These are phyloP conservation scores for Colletotrichum sp. DNA, from an alignment of 2,329 filamentous ascomycete genomes.

Conservation along the genomic window DNA sequence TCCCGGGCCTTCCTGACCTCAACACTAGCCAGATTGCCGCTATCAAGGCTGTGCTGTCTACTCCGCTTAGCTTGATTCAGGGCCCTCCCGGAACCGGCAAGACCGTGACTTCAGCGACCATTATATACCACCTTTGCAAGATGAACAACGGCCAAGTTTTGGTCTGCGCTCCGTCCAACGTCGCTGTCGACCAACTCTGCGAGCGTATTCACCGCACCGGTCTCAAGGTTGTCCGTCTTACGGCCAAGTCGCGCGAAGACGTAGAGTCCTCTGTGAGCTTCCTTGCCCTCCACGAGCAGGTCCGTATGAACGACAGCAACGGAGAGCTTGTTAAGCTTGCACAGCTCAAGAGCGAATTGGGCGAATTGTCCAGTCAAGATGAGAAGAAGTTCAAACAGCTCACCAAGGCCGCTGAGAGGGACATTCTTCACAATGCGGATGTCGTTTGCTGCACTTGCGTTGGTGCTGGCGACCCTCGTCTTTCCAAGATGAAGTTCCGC, in stretches of 20 bases:
- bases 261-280: constrained; percentile 98
- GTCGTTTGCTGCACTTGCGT: constrained; percentile 99
- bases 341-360: constrained; percentile 88
- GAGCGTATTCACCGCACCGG: constrained; percentile 95
- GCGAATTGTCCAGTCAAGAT: constrained; percentile 91
- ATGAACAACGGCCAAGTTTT: constrained; percentile 94
- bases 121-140: constrained; percentile 97
- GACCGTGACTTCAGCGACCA: constrained; percentile 97
- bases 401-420: constrained; percentile 89
- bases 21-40: constrained; percentile 96
- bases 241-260: constrained; percentile 98
- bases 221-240: constrained; percentile 94
- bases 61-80: constrained; percentile 93
- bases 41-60: constrained; percentile 93
- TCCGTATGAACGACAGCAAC: constrained; percentile 96
- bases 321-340: constrained; percentile 91
- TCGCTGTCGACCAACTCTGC: constrained; percentile 96
- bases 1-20: constrained; percentile 90
- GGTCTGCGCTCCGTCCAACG: constrained; percentile 97
- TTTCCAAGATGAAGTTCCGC: constrained; percentile 97
- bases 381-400: constrained; percentile 99
- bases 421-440: constrained; percentile 93
- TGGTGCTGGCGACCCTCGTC: constrained; percentile 91
- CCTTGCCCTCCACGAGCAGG: constrained; percentile 93
- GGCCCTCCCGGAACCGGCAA: constrained; percentile 97